Conservation (phyloP, 2,329 filamentous ascomycete species). For the Microsporum canis region DNA sequence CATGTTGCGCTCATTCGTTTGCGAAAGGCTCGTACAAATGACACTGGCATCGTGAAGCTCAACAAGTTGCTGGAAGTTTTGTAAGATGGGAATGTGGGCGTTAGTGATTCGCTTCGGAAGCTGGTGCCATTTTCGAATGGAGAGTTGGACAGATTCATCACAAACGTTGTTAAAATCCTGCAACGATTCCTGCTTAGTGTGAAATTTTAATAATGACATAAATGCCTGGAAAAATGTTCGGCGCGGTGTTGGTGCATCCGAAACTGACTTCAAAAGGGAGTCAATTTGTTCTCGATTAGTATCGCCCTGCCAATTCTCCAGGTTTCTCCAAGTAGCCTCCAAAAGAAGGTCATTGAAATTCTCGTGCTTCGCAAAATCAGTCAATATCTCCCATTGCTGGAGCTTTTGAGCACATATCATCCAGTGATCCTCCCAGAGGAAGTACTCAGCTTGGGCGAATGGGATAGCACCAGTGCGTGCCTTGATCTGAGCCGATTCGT, state of each 20-base stretch:
- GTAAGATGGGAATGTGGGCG: conserved; percentile 84
- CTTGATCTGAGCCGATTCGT: conserved; percentile 94
- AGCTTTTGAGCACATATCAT: conserved; percentile 94
- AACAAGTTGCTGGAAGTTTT: conserved; percentile 96
- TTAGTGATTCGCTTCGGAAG: conserved; percentile 88
- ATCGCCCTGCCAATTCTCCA: conserved; percentile 83
- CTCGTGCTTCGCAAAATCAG: conserved; percentile 96
- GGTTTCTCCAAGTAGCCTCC: conserved; percentile 90
- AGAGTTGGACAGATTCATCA: conserved; percentile 93
- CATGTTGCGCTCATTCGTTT: conserved; percentile 72
- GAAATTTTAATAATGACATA: conserved; percentile 88
- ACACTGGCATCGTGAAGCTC: conserved; percentile 96
- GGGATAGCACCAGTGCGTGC: conserved; percentile 91
- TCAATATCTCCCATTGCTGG: conserved; percentile 96
- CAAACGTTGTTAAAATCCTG: conserved; percentile 80
- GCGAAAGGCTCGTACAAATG: conserved; percentile 81
- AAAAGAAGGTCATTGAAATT: conserved; percentile 94
- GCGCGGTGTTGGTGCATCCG: conserved; percentile 89
- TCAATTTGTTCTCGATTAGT: conserved; percentile 84
- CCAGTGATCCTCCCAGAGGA: conserved; percentile 99
- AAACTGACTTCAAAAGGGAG: conserved; percentile 88
- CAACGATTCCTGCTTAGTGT: conserved; percentile 70
- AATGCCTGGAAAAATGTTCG: conserved; percentile 97
- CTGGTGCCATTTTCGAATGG: conserved; percentile 97
- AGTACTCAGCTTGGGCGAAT: conserved; percentile 94